Evolutionary conservation across 2,329 filamentous ascomycete genomes (phyloP), one percentile per base, ranked within the genome.

Genomic region (Paecilomyces variotii): DNA sequence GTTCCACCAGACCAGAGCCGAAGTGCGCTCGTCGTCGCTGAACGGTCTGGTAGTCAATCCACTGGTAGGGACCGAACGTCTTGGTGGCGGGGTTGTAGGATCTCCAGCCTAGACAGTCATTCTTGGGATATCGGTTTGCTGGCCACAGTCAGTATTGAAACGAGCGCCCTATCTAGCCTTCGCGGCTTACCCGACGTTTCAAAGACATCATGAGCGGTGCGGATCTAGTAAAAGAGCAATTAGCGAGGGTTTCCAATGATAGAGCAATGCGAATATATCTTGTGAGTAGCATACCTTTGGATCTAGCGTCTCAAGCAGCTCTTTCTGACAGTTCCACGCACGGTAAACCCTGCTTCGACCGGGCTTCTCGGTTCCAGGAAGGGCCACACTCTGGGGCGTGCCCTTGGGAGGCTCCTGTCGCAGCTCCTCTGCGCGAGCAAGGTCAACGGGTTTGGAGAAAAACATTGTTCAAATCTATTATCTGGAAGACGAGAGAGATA

Each of bases 31-130:
- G 86, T 70, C 92, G 84, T 76, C 84, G 82, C 60, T 88, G 86
- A n/a, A 93, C 83, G 61, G 94, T 85, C 67, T 80, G 82, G 69
- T 96, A 97, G 60, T 87, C 89, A 66, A 92, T 77, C 91, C 92
- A 97, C 60, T 87, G 81, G 71, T 89, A 99, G 64, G 84, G 84
- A 59, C 87, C 86, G 75, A 84, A 96, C 1, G 83, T 82, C 77
- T 91, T 87, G 54, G 86, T 90, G 39, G 76, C 77, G 2, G 88
- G 75, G 73, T 96, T 87, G 82, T 90, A 97, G 3, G 88, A 84
- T 63, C 94, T 86, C 72, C 84, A 84, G 58, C 94, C 94, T 60
- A 97, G 79, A 74, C 89, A 96, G 66, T 81, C 86, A 67, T 82
- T 83, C 68, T 85, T 88, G 53, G 89, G 84, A 57, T 80, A 79